These are phyloP conservation scores for Nitzschia sp. DNA, from an alignment of 108 stramenopile species.

Conservation along the genomic window DNA sequence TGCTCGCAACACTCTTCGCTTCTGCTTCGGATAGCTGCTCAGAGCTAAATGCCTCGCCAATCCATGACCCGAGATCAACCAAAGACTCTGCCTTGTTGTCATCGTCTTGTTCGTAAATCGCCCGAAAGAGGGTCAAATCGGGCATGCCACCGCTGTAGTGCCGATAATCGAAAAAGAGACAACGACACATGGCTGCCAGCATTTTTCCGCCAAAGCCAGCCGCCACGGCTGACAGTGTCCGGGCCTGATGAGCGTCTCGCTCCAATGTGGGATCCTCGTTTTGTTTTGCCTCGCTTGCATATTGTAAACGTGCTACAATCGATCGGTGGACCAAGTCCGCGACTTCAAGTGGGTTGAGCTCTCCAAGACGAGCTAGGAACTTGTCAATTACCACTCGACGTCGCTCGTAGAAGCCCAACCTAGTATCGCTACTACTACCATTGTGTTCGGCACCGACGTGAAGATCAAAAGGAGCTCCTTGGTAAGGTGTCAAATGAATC, in stretches of 20 bases:
- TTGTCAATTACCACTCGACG: conserved; percentile 43
- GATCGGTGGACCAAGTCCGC: conserved; percentile 55
- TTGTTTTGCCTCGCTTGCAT: conserved; percentile 10
- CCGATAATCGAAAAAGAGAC: conserved; percentile 77
- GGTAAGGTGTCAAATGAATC: conserved; percentile 74
- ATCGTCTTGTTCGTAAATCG: conserved; percentile 12
- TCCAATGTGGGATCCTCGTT: conserved; percentile 50
- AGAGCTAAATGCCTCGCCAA: conserved; percentile 69
- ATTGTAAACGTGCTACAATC: conserved; percentile 42
- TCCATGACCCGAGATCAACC: conserved; percentile 77
- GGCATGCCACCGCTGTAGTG: conserved; percentile 85
- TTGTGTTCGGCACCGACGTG: conserved; percentile 57
- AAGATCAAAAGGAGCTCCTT: conserved; percentile 80
- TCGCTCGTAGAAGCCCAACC: conserved; percentile 56
- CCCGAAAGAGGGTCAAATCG: conserved; percentile 58
- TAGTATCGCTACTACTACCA: not conserved
- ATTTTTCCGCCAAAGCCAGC: conserved; percentile 69
- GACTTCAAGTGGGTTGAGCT: conserved; percentile 35
- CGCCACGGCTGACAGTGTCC: conserved; percentile 73
- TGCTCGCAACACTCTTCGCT: conserved; percentile 13
- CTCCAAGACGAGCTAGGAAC: conserved; percentile 48
- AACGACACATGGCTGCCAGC: conserved; percentile 64
- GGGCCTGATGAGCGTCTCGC: conserved; percentile 53
- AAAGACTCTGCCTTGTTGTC: conserved; percentile 13
- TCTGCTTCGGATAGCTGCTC: conserved; percentile 24